phyloP scores from a whole-genome alignment of 2,329 filamentous ascomycete species.

The Didymella arachidicola region DNA sequence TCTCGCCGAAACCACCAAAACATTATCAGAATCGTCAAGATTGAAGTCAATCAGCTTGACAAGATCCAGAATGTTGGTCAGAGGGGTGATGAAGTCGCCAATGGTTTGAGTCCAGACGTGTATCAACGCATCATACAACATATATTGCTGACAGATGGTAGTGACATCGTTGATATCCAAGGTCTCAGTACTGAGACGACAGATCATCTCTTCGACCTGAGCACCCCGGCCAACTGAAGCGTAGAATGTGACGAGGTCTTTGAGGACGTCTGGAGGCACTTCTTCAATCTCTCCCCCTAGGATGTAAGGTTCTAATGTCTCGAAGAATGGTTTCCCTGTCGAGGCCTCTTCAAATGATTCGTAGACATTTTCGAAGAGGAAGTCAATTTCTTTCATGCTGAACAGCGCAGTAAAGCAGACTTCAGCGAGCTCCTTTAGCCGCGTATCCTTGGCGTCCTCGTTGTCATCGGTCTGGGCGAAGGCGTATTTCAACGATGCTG shows the following conservation, averaged over 20 bases:
- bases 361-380: slow-evolving; percentile 90
- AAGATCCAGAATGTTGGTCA: slow-evolving; percentile 81
- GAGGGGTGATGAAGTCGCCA: slow-evolving; percentile 86
- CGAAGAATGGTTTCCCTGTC: slow-evolving; percentile 78
- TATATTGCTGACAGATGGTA: slow-evolving; percentile 85
- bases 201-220: slow-evolving; percentile 91
- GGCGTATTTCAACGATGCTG: slow-evolving; percentile 86
- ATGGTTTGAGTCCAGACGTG: slow-evolving; percentile 97
- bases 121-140: slow-evolving; percentile 91
- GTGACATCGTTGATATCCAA: slow-evolving; percentile 96
- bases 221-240: slow-evolving; percentile 76
- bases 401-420: slow-evolving; percentile 86
- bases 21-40: slow-evolving; percentile 65
- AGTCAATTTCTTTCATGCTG: slow-evolving; percentile 78
- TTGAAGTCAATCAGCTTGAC: slow-evolving; percentile 64
- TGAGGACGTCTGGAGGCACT: slow-evolving; percentile 83
- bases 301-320: slow-evolving; percentile 87
- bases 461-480: slow-evolving; percentile 70
- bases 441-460: slow-evolving; percentile 60
- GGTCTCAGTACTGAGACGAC: slow-evolving; percentile 86
- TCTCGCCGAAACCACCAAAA: slow-evolving; percentile 73
- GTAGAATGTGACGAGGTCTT: slow-evolving; percentile 83
- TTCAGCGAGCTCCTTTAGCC: slow-evolving; percentile 79
- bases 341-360: slow-evolving; percentile 85
- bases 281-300: slow-evolving; percentile 76